Evolutionary conservation across 768 basidiomycete genomes (phyloP).

Genomic region (Coprinopsis sp.): DNA sequence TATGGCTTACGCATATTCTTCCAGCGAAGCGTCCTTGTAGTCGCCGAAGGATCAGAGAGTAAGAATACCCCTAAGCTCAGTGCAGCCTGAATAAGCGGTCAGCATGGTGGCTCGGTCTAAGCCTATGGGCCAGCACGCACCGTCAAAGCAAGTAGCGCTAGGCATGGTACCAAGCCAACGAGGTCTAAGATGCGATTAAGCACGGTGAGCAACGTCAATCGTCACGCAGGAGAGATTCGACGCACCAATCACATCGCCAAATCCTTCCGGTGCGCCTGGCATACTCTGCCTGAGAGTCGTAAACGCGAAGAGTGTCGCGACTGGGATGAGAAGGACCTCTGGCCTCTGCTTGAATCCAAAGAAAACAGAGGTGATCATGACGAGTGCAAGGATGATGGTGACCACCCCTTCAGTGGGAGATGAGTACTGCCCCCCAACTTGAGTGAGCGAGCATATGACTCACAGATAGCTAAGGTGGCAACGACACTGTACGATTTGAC

Average conservation of each 20-base stretch:
- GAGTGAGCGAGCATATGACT: neutral
- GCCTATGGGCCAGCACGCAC: constrained; percentile 8
- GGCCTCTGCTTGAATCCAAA: constrained; percentile 22
- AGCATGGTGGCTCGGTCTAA: neutral
- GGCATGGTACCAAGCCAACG: constrained; percentile 19
- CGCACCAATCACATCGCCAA: constrained; percentile 19
- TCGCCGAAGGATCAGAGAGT: neutral
- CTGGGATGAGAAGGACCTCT: constrained; percentile 21
- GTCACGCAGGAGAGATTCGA: neutral
- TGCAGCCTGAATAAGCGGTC: neutral
- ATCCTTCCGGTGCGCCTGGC: constrained; percentile 21
- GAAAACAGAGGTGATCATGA: constrained; percentile 22
- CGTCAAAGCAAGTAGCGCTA: constrained; percentile 19
- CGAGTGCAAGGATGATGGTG: constrained; percentile 19
- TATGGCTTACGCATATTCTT: neutral
- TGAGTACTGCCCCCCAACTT: neutral
- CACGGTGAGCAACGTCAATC: neutral
- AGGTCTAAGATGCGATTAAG: constrained; percentile 11
- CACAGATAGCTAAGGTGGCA: constrained; percentile 19
- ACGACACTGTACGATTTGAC: constrained; percentile 21
- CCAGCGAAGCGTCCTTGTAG: neutral
- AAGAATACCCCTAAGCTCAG: neutral
- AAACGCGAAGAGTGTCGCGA: constrained; percentile 23
- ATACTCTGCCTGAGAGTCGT: constrained; percentile 20
- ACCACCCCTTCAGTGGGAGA: constrained; percentile 16